Evolutionary conservation across 2,329 filamentous ascomycete genomes (phyloP).

Genomic region (Lanzia echinophila): DNA sequence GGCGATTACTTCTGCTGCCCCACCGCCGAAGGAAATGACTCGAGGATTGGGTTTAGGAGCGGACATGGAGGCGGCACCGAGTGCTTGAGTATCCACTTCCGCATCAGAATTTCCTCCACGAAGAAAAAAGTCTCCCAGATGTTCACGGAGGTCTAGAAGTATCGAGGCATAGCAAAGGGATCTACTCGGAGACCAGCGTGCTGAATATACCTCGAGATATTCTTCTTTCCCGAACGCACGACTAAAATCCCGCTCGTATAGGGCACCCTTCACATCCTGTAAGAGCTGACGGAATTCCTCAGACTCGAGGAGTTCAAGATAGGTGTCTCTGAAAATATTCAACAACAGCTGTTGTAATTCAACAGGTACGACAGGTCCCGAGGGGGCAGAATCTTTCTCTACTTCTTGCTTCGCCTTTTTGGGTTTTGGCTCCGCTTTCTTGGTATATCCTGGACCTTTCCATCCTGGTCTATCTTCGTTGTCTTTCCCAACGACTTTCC

Average conservation of each 20-base stretch:
- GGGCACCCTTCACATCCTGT: constrained; percentile 76
- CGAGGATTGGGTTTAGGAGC: constrained; percentile 3
- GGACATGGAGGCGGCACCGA: not conserved
- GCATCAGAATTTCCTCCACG: not conserved
- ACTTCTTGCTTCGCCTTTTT: constrained; percentile 5
- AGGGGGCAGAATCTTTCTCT: constrained; percentile 2
- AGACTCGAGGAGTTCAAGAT: constrained; percentile 44
- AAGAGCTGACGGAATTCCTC: constrained; percentile 49
- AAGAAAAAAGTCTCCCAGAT: constrained; percentile 5
- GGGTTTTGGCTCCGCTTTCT: constrained; percentile 17
- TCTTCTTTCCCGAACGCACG: constrained; percentile 67
- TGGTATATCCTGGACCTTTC: constrained; percentile 24
- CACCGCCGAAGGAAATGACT: constrained; percentile 34
- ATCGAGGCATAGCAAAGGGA: constrained; percentile 70
- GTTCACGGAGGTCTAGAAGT: constrained; percentile 12
- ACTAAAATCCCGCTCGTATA: constrained; percentile 80
- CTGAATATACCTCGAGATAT: constrained; percentile 74
- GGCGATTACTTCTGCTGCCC: constrained; percentile 59
- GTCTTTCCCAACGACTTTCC: constrained; percentile 24
- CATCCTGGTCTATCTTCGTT: constrained; percentile 20
- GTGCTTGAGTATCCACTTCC: not conserved
- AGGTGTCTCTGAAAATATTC: constrained; percentile 63
- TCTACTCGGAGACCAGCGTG: constrained; percentile 83
- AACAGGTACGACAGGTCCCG: constrained; percentile 34
- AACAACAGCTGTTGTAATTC: constrained; percentile 64